Evolutionary conservation across 2,329 filamentous ascomycete species (phyloP), one percentile per base, ranked within the genome.

Genomic region (Akanthomyces uredinophilus): DNA sequence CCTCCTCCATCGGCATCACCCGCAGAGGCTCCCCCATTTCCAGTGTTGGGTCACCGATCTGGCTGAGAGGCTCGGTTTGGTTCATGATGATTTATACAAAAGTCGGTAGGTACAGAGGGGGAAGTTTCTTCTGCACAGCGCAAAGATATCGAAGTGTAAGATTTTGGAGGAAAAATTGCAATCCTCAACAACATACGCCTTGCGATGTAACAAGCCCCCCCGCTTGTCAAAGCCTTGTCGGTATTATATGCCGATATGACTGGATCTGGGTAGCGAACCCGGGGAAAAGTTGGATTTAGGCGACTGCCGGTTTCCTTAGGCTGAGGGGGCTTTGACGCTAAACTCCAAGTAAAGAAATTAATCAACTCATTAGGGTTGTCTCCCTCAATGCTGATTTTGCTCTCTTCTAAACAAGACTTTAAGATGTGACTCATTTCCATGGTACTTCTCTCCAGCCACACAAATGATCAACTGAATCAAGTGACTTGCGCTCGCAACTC

Each of bases 51-150:
- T 41, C 32, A 22, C 32, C 29, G 41, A 3, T 20, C 51, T 39
- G 50, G 41, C 41, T 54, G 29, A 61, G 20, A 32, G 59, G 43
- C 35, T 61, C 50, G 22, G 50, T 35, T 46, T 61, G 59, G 32
- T 49, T 55, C 59, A 60, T 60, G 39, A 16, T 44, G 50, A 13
- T 39, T 22, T 27, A 24, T 20, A 24, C 18, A 18, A 24, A 27
- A 24, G 14, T 39, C 14, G 37, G 13, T 5, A 16, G 37, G 37
- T 39, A 35, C 4, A 14, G 13, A 10, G 16, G 7, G 37, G 11
- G 11, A 29, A 29, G 27, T 29, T 2, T 29, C 5, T 5, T 14
- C 11, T 39, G 8, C 16, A 16, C 37, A 39, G 37, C 37, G 37
- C 37, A 39, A 35, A 35, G 11, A 39, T 3, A 14, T 39, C 37